Evolutionary conservation across 495 filamentous ascomycete genomes (phyloP).

Genomic region (Penicillium samsonianum): DNA sequence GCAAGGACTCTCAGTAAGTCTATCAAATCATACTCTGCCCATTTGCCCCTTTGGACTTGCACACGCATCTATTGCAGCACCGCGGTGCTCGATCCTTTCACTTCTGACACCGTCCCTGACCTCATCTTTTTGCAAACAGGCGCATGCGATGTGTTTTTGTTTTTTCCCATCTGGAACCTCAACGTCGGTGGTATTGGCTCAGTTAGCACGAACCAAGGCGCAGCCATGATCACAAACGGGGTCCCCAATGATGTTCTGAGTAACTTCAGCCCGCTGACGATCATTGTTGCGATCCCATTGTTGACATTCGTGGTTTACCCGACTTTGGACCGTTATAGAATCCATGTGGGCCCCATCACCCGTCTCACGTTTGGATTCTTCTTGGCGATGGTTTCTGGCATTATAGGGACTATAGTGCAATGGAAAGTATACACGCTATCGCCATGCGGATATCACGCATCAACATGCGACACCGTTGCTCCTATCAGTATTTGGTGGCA

Average conservation of each 20-base stretch:
- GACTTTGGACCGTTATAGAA: conserved; percentile 49
- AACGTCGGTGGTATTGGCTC: conserved; percentile 53
- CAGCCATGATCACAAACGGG: conserved; percentile 64
- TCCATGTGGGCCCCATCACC: conserved; percentile 63
- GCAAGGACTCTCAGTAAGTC: conserved; percentile 39
- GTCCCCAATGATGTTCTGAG: conserved; percentile 69
- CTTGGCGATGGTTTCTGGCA: conserved; percentile 55
- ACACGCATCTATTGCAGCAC: background rate
- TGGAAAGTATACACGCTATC: conserved; percentile 59
- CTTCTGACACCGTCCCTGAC: no score
- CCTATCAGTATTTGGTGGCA: conserved; percentile 58
- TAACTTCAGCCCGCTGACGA: conserved; percentile 70
- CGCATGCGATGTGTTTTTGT: conserved; percentile 58
- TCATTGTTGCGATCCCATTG: conserved; percentile 65
- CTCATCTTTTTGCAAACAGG: conserved; percentile 8
- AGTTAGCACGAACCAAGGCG: conserved; percentile 52
- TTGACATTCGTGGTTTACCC: conserved; percentile 67
- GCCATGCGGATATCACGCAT: conserved; percentile 55
- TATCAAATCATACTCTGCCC: background rate
- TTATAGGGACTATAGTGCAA: conserved; percentile 64
- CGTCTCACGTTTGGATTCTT: conserved; percentile 68
- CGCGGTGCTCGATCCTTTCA: no score
- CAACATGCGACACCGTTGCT: conserved; percentile 44
- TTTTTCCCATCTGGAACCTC: conserved; percentile 52
- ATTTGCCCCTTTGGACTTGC: no score